phyloP scores from a whole-genome alignment of 2,329 filamentous ascomycete genomes.

The Cryphonectria japonica region DNA sequence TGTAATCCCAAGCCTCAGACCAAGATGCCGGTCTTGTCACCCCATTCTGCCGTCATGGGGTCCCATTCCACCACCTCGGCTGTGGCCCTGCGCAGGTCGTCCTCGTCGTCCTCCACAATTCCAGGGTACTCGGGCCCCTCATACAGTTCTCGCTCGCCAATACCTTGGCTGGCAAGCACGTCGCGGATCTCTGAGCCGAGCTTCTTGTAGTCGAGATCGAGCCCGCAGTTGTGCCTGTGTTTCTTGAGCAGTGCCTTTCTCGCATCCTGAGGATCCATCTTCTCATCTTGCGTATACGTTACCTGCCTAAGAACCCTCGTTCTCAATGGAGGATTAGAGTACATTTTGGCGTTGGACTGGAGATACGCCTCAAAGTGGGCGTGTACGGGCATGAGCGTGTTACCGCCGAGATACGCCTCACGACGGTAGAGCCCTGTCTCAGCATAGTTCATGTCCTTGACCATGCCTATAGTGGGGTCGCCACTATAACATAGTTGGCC shows the following conservation, averaged over 20 bases:
- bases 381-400: constrained; percentile 50
- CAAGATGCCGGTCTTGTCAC: constrained; percentile 29
- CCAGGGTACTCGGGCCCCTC: constrained; percentile 18
- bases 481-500: constrained; percentile 47
- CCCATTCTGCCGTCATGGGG: constrained; percentile 16
- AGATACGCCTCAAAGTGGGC: constrained; percentile 49
- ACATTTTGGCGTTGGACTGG: constrained; percentile 43
- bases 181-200: constrained; percentile 27
- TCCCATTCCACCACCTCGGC: constrained; percentile 14
- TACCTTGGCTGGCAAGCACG: constrained; percentile 27
- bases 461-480: constrained; percentile 55
- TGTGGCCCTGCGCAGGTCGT: constrained; percentile 11
- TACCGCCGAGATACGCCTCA: constrained; percentile 52
- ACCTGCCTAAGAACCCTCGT: constrained; percentile 10
- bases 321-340: background rate
- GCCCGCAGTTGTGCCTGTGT: constrained; percentile 24
- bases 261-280: constrained; percentile 2
- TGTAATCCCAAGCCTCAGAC: background rate
- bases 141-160: constrained; percentile 15
- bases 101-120: constrained; percentile 23
- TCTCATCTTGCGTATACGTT: background rate
- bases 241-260: constrained; percentile 1
- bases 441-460: constrained; percentile 59
- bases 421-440: constrained; percentile 49
- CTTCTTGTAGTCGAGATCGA: constrained; percentile 30